phyloP scores from a whole-genome alignment of 2,329 filamentous ascomycete genomes.

The Sclerotinia spermophila region DNA sequence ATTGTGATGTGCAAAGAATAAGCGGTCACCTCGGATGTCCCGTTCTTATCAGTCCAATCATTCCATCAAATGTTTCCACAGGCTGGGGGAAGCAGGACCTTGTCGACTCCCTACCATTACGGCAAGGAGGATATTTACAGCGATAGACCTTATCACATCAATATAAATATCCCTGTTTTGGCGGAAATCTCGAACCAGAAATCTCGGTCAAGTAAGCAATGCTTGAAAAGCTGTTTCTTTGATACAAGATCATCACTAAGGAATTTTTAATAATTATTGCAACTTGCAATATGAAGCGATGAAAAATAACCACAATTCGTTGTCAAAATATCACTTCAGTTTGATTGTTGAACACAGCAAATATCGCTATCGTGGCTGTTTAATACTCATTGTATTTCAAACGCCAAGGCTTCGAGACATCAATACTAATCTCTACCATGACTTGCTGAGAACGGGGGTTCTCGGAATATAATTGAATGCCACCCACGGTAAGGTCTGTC shows the following conservation, averaged over 20 bases:
- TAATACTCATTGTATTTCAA: neutral
- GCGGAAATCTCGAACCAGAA: slow-evolving; percentile 1
- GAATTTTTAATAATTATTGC: neutral
- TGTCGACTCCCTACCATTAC: neutral
- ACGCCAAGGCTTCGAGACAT: slow-evolving; percentile 2
- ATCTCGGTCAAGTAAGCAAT: neutral
- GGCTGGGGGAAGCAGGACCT: neutral
- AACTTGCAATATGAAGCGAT: neutral
- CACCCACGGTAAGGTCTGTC: neutral
- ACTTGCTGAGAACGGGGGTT: neutral
- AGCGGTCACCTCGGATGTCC: neutral
- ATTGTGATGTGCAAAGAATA: slow-evolving; percentile 6
- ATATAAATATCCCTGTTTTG: neutral
- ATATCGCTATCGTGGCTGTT: neutral
- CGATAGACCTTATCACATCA: slow-evolving; percentile 1
- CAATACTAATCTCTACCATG: neutral
- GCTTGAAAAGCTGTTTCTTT: neutral
- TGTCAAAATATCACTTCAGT: neutral
- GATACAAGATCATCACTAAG: neutral
- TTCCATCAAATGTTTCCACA: neutral
- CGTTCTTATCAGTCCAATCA: slow-evolving; percentile 3
- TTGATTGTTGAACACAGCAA: neutral
- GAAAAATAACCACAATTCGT: neutral
- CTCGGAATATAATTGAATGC: neutral
- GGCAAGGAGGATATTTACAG: neutral